Evolutionary conservation across 768 basidiomycete genomes (phyloP), one percentile per base, ranked within the genome.

Genomic region (Suillus subluteus): DNA sequence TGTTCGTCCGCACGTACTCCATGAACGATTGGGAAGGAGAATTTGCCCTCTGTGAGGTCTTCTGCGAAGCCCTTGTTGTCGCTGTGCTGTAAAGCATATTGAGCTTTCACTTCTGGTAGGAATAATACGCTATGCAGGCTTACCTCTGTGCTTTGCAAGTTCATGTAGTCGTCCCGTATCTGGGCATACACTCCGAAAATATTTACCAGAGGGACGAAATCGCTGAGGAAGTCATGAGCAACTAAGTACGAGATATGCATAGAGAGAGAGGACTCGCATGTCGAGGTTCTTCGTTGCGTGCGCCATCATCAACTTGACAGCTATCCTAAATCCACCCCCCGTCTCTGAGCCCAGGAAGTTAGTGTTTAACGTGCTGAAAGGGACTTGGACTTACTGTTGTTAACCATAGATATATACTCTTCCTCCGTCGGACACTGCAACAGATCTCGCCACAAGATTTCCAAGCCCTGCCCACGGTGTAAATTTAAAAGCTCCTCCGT

Each of bases 141-240:
- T 71, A 95, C 95, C 83, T 96, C 88, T 21, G 86, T 85, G 58
- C 92, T 94, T 73, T 96, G 90, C 32, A 98, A 80, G 72, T 98
- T 98, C 92, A 97, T 95, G 56, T 96, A 92, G 76, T 98, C 97
- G 71, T 99, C 97, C n/a, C 96, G 82, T 70, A 99, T 96, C 75
- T 99, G 97, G 77, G 95, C 98, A 72, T 89, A 92, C n/a, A 98
- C 87, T 3, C 96, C 95, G 67, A 98, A 91, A 12, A 98, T 86
- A 76, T 98, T 98, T 68, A 97, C 93, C 2, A 99, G 84, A 0
- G 96, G 95, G 2, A 97, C 88, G 69, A 94, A 98, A 76, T 98
- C 89, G 12, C 94, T 98, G 66, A 46, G 2, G 41, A 38, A 9
- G 8, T 23, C 0, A 32, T 38, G 1, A 41, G 62, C 2, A 32